phyloP scores from a whole-genome alignment of 371 early-diverging fungal species.

The Mortierella sp. region DNA sequence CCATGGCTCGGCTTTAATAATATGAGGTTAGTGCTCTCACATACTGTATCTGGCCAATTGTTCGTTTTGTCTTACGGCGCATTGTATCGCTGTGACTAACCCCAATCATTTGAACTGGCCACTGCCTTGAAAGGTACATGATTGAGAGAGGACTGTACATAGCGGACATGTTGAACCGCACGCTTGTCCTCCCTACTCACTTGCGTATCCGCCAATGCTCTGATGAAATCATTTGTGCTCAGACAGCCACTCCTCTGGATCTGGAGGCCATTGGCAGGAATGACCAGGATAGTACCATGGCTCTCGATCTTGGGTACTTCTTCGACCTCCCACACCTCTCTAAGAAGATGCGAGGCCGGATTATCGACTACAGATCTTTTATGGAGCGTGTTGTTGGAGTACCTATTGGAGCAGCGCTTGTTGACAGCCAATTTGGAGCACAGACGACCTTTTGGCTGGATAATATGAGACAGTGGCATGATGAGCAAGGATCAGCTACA shows the following conservation, averaged over 20 bases:
- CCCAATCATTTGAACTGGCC: neutral
- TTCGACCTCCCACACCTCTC: conserved; percentile 22
- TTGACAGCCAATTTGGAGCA: conserved; percentile 33
- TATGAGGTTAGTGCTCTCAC: conserved; percentile 27
- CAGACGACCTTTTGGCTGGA: conserved; percentile 23
- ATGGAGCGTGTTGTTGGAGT: conserved; percentile 31
- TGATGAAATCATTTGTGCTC: conserved; percentile 12
- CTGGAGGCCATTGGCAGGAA: conserved; percentile 16
- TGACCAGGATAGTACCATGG: conserved; percentile 29
- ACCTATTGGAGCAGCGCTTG: conserved; percentile 5
- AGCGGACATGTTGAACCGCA: conserved; percentile 30
- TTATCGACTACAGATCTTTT: conserved; percentile 26
- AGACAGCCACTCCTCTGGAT: conserved; percentile 15
- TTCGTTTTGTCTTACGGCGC: no score
- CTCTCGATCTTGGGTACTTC: conserved; percentile 37
- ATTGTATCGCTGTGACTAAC: no score
- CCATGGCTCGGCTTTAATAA: conserved; percentile 50
- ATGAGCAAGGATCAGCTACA: no score
- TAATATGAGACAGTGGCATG: neutral
- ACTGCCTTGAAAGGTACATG: conserved; percentile 30
- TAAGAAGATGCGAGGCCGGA: neutral
- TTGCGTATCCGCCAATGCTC: conserved; percentile 39
- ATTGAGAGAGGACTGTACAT: conserved; percentile 32
- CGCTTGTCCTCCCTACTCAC: conserved; percentile 27
- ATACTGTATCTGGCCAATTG: neutral